A percentile compares a stretch with the other conserved stretches of the same genome.
phyloP scores from a whole-genome alignment of 108 stramenopile genomes.

The Chaetoceros tenuissimus region DNA sequence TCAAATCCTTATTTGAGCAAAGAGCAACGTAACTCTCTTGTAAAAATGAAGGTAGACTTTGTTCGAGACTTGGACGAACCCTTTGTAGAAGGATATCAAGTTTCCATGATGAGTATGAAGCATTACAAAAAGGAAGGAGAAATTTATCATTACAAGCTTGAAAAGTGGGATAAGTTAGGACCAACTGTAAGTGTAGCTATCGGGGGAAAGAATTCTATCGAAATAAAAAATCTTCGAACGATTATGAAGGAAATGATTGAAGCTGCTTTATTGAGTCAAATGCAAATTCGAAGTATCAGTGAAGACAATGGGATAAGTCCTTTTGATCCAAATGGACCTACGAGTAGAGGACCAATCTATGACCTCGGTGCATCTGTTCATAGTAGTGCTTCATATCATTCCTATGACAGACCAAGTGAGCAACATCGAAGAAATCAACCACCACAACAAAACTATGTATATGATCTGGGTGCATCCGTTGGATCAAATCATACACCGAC shows the following conservation, averaged over 20 bases:
- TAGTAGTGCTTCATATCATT: too few species aligned
- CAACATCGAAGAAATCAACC: too few species aligned
- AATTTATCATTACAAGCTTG: slow-evolving; percentile 82
- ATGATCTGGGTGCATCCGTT: too few species aligned
- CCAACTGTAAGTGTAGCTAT: slow-evolving; percentile 86
- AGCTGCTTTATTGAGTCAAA: too few species aligned
- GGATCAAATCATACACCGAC: too few species aligned
- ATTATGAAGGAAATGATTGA: background rate
- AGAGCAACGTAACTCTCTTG: slow-evolving; percentile 62
- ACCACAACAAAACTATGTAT: too few species aligned
- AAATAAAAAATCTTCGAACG: background rate
- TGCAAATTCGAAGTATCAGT: too few species aligned
- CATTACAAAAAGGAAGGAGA: slow-evolving; percentile 53
- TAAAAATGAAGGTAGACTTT: slow-evolving; percentile 84
- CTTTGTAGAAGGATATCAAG: slow-evolving; percentile 79
- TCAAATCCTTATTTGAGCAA: slow-evolving; percentile 80
- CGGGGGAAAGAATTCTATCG: slow-evolving; percentile 7
- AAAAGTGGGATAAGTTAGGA: slow-evolving; percentile 88
- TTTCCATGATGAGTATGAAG: slow-evolving; percentile 77
- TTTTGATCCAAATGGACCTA: too few species aligned
- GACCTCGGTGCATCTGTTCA: too few species aligned
- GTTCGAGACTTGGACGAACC: slow-evolving; percentile 78
- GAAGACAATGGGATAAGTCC: too few species aligned
- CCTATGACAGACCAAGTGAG: too few species aligned
- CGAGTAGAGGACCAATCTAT: too few species aligned